Percentiles rank a stretch among this genome's conserved stretches.
Evolutionary conservation across 179 eudicot species (phyloP).

Genomic region (Dionaea muscipula): DNA sequence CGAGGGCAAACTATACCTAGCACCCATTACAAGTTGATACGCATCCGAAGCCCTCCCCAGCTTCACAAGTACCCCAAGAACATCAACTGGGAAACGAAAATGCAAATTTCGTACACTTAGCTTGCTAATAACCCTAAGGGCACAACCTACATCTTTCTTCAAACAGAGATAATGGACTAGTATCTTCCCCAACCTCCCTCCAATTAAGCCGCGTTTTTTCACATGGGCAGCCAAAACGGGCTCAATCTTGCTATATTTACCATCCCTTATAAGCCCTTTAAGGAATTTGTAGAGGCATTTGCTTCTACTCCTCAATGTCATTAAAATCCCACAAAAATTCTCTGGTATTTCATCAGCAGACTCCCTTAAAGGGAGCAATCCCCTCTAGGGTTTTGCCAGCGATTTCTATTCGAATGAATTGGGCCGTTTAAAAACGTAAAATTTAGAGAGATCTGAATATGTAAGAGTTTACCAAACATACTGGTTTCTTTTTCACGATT

Average conservation of each 20-base stretch:
- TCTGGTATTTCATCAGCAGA: too few relatives aligned
- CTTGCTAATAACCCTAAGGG: slow-evolving; percentile 37
- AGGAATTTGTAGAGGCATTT: slow-evolving; percentile 29
- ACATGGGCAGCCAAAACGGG: slow-evolving; percentile 37
- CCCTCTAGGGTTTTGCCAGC: too few relatives aligned
- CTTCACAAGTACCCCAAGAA: slow-evolving; percentile 33
- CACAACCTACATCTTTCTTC: slow-evolving; percentile 39
- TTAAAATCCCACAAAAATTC: too few relatives aligned
- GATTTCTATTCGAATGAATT: too few relatives aligned
- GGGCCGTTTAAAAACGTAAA: too few relatives aligned
- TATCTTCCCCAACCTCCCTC: slow-evolving; percentile 30
- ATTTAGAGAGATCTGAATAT: too few relatives aligned
- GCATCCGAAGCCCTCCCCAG: slow-evolving; percentile 56
- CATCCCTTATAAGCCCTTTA: slow-evolving; percentile 29
- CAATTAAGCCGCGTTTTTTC: slow-evolving; percentile 40
- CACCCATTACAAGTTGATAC: slow-evolving; percentile 45
- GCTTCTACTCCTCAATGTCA: slow-evolving; percentile 1
- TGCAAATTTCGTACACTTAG: slow-evolving; percentile 17
- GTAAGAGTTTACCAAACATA: too few relatives aligned
- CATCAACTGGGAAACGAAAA: slow-evolving; percentile 28
- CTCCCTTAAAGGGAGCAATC: background rate
- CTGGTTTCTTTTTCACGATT: too few relatives aligned
- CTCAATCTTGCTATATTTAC: slow-evolving; percentile 20
- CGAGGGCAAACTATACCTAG: slow-evolving; percentile 28
- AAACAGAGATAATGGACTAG: slow-evolving; percentile 44